These are phyloP conservation scores for Exobasidium rhododendri DNA, from an alignment of 1,284 basidiomycete species.

Conservation along the genomic window DNA sequence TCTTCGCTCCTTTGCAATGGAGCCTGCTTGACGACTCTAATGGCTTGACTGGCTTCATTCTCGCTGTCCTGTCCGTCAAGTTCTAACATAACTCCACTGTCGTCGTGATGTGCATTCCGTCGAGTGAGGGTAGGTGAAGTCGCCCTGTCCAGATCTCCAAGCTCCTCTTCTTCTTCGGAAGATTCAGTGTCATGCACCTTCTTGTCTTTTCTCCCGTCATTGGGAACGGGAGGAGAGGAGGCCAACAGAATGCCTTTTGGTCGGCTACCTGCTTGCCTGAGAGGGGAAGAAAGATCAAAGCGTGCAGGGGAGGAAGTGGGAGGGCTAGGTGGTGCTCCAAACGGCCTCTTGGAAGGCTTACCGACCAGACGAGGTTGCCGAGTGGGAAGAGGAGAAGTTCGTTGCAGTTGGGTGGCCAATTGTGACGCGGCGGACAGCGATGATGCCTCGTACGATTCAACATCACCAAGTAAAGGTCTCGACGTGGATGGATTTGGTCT, in stretches of 20 bases:
- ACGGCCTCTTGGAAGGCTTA: conserved; percentile 1
- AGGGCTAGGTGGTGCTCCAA: conserved; percentile 4
- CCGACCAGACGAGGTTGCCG: neutral
- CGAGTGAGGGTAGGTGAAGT: conserved; percentile 7
- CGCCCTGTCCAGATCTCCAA: neutral
- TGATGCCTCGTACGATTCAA: no score
- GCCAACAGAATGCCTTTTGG: neutral
- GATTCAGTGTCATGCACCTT: conserved; percentile 6
- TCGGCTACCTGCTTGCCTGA: neutral
- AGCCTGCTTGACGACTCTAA: neutral
- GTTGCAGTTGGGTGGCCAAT: neutral
- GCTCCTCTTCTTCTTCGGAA: conserved; percentile 3
- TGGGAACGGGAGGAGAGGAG: neutral
- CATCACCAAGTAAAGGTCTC: neutral
- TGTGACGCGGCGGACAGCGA: neutral
- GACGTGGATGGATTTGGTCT: neutral
- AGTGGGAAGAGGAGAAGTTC: neutral
- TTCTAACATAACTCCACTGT: conserved; percentile 2
- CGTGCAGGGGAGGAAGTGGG: conserved; percentile 12
- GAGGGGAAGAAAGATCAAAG: conserved; percentile 3
- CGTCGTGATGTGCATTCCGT: neutral
- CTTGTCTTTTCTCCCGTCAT: neutral
- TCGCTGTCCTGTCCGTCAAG: conserved; percentile 1
- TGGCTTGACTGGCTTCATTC: conserved; percentile 13
- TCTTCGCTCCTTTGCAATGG: neutral